Percentiles rank a stretch among this genome's conserved stretches.
Conservation (phyloP, 139 green algal species). For the Pedinophyceae sp. region DNA sequence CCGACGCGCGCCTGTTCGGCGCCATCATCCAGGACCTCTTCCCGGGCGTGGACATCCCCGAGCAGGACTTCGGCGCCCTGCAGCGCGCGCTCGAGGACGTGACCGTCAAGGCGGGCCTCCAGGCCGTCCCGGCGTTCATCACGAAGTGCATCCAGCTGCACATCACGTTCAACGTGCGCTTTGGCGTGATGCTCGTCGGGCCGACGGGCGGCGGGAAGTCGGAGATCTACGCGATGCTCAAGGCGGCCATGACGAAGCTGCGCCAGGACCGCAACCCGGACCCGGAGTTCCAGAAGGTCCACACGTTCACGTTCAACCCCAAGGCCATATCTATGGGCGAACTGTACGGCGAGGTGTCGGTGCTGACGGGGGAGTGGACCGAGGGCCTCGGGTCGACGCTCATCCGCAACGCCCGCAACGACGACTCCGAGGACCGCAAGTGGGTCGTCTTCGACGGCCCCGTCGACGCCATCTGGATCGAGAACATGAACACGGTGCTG, state of each 20-base stretch:
- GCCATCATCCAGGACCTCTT: slow-evolving; percentile 77
- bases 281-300: slow-evolving; percentile 8
- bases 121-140: slow-evolving; percentile 36
- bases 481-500: slow-evolving; percentile 70
- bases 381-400: slow-evolving; percentile 59
- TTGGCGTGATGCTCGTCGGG: slow-evolving; percentile 71
- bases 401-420: slow-evolving; percentile 45
- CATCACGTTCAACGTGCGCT: slow-evolving; percentile 71
- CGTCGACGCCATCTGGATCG: slow-evolving; percentile 68
- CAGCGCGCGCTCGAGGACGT: slow-evolving; percentile 31
- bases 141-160: slow-evolving; percentile 71
- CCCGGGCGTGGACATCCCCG: slow-evolving; percentile 43
- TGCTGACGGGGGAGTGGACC: slow-evolving; percentile 70
- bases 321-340: slow-evolving; percentile 82
- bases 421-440: slow-evolving; percentile 46
- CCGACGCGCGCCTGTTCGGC: slow-evolving; percentile 61
- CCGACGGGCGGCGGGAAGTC: slow-evolving; percentile 60
- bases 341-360: slow-evolving; percentile 76
- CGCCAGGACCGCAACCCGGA: slow-evolving; percentile 22
- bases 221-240: slow-evolving; percentile 42
- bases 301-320: slow-evolving; percentile 43
- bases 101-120: slow-evolving; percentile 28
- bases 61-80: slow-evolving; percentile 53
- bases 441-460: slow-evolving; percentile 74
- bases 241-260: slow-evolving; percentile 38